phyloP scores from a whole-genome alignment of 1,284 basidiomycete genomes.

The Exobasidium cylindrosporum region DNA sequence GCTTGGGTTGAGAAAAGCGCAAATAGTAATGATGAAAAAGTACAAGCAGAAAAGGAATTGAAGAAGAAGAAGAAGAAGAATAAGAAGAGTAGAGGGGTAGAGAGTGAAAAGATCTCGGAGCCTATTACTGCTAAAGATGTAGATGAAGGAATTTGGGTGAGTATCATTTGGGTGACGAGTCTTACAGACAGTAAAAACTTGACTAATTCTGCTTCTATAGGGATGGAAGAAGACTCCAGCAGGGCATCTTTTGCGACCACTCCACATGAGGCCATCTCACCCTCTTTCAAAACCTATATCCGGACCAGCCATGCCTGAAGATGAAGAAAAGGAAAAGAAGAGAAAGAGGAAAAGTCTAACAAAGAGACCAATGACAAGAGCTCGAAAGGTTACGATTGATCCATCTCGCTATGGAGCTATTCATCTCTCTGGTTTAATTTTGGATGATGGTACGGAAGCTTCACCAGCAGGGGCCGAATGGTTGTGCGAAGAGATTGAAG shows the following conservation, averaged over 20 bases:
- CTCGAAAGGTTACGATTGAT: conserved; percentile 45
- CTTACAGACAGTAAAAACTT: background rate
- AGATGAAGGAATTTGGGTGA: conserved; percentile 38
- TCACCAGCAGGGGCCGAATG: conserved; percentile 23
- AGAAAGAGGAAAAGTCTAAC: conserved; percentile 14
- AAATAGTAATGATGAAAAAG: conserved; percentile 21
- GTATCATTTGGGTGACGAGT: background rate
- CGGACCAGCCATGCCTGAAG: conserved; percentile 15
- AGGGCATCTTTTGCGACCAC: conserved; percentile 44
- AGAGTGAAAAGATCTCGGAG: conserved; percentile 22
- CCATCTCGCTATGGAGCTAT: conserved; percentile 45
- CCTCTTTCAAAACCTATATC: conserved; percentile 30
- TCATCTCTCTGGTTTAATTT: conserved; percentile 35
- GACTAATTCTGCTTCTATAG: background rate
- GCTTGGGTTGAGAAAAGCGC: conserved; percentile 21
- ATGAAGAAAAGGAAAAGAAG: conserved; percentile 13
- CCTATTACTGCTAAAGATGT: conserved; percentile 30
- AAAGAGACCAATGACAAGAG: conserved; percentile 21
- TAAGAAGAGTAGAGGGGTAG: conserved; percentile 29
- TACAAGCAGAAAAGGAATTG: conserved; percentile 16
- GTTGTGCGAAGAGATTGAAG: background rate
- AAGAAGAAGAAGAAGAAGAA: conserved; percentile 11
- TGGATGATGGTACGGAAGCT: conserved; percentile 23
- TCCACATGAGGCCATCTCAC: conserved; percentile 42
- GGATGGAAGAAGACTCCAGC: conserved; percentile 50